Conservation (phyloP, 495 filamentous ascomycete genomes). For the Umbilicaria muhlenbergii region DNA sequence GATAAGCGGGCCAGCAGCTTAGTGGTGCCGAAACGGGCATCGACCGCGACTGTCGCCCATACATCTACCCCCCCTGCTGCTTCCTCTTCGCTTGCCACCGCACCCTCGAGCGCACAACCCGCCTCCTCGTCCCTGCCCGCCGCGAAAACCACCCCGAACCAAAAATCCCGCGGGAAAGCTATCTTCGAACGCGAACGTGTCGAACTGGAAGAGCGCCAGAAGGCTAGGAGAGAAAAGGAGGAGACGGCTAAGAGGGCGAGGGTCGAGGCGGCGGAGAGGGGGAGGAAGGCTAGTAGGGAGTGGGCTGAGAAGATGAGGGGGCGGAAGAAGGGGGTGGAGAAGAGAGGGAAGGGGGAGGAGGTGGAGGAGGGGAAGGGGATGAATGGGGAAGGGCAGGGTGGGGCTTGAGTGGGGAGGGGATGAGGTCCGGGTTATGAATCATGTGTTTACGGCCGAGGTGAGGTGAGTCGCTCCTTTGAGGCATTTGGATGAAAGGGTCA, state of each 20-base stretch:
- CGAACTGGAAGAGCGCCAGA: constrained; percentile 31
- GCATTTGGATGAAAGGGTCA: no score
- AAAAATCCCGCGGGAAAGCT: constrained; percentile 34
- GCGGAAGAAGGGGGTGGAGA: constrained; percentile 27
- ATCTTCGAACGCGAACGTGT: constrained; percentile 40
- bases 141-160: no score
- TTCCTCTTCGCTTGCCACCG: no score
- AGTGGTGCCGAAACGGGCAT: constrained; percentile 1
- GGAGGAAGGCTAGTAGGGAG: constrained; percentile 42
- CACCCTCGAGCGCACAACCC: no score
- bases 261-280: constrained; percentile 49
- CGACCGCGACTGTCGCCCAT: constrained; percentile 1
- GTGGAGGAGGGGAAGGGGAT: constrained; percentile 15
- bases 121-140: no score
- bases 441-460: no score
- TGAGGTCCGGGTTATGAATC: no score
- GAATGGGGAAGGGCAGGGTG: no score
- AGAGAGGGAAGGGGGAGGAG: constrained; percentile 52
- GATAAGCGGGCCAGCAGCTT: constrained; percentile 1
- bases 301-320: constrained; percentile 54
- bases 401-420: no score
- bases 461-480: no score
- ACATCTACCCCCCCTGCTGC: constrained; percentile 11
- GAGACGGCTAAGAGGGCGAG: constrained; percentile 39
- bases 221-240: constrained; percentile 38